These are phyloP conservation scores for Phytophthora sansomeana DNA, from an alignment of 352 stramenopile species.

Conservation along the genomic window DNA sequence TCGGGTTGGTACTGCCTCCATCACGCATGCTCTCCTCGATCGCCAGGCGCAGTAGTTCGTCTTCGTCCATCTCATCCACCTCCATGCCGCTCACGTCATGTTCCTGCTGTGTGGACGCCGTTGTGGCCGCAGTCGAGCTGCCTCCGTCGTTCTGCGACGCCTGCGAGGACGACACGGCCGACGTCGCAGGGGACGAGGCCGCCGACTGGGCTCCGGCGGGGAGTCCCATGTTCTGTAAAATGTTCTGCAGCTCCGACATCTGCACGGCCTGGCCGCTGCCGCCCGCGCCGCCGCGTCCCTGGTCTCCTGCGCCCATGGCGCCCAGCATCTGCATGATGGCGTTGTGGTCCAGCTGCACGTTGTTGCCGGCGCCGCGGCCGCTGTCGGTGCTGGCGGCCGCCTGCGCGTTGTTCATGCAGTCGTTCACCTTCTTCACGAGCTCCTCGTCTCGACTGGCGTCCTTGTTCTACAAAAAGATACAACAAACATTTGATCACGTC, in stretches of 20 bases:
- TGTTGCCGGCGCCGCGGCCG: conserved; percentile 45
- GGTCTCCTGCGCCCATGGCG: conserved; percentile 79
- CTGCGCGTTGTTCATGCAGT: conserved; percentile 89
- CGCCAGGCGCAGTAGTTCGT: conserved; percentile 83
- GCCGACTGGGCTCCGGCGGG: conserved; percentile 68
- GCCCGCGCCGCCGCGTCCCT: conserved; percentile 50
- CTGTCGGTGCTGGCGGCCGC: conserved; percentile 44
- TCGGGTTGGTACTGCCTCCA: conserved; percentile 50
- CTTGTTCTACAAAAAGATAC: conserved; percentile 69
- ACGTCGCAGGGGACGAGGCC: conserved; percentile 76
- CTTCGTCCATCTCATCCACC: conserved; percentile 88
- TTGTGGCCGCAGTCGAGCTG: conserved; percentile 75
- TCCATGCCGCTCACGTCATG: conserved; percentile 85
- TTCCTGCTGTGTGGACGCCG: conserved; percentile 75
- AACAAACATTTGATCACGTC: too few species aligned
- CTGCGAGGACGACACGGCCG: conserved; percentile 79
- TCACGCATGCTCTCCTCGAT: conserved; percentile 92
- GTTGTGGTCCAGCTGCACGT: conserved; percentile 90
- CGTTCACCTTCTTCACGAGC: conserved; percentile 88
- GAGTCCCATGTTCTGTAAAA: conserved; percentile 90
- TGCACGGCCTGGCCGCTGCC: conserved; percentile 67
- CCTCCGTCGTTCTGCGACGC: conserved; percentile 71
- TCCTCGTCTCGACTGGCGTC: conserved; percentile 89
- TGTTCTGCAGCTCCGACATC: conserved; percentile 89
- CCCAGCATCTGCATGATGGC: conserved; percentile 93